phyloP scores from a whole-genome alignment of 106 monocot genomes.

The Dactylorhiza incarnata region DNA sequence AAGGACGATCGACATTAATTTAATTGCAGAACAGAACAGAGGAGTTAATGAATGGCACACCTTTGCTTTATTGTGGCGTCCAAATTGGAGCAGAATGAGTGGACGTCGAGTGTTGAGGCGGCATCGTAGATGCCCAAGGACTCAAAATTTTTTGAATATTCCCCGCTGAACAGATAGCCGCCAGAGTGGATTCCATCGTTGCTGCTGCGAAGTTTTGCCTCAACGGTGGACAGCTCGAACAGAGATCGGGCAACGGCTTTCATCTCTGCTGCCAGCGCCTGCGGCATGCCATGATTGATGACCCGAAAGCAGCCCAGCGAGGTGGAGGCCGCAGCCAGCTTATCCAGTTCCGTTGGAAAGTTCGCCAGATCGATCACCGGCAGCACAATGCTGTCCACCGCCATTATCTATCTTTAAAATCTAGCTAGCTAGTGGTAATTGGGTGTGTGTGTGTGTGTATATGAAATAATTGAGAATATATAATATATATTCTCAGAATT shows the following conservation, averaged over 20 bases:
- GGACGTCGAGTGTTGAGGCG: constrained; percentile 24
- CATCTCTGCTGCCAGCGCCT: constrained; percentile 28
- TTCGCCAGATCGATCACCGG: constrained; percentile 26
- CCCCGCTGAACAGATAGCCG: background rate
- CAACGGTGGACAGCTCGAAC: constrained; percentile 26
- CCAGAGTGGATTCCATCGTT: background rate
- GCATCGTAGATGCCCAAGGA: constrained; percentile 47
- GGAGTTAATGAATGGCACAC: constrained; percentile 3
- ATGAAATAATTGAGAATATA: too few relatives aligned
- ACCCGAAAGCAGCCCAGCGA: constrained; percentile 46
- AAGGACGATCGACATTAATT: too few relatives aligned
- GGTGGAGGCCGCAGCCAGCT: constrained; percentile 20
- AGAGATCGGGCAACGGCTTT: constrained; percentile 36
- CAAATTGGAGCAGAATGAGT: constrained; percentile 37
- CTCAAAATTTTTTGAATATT: too few relatives aligned
- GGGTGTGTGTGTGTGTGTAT: too few relatives aligned
- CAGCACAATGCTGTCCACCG: too few relatives aligned
- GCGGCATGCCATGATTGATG: constrained; percentile 35
- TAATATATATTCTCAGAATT: too few relatives aligned
- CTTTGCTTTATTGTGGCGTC: constrained; percentile 25
- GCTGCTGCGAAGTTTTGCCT: background rate
- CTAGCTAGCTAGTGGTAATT: too few relatives aligned
- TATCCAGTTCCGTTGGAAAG: constrained; percentile 11
- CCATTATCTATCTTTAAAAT: too few relatives aligned
- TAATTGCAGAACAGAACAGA: background rate